A percentile compares a stretch with the other conserved stretches of the same genome.
phyloP scores from a whole-genome alignment of 2,329 filamentous ascomycete species.

The Tolypocladium capitatum region DNA sequence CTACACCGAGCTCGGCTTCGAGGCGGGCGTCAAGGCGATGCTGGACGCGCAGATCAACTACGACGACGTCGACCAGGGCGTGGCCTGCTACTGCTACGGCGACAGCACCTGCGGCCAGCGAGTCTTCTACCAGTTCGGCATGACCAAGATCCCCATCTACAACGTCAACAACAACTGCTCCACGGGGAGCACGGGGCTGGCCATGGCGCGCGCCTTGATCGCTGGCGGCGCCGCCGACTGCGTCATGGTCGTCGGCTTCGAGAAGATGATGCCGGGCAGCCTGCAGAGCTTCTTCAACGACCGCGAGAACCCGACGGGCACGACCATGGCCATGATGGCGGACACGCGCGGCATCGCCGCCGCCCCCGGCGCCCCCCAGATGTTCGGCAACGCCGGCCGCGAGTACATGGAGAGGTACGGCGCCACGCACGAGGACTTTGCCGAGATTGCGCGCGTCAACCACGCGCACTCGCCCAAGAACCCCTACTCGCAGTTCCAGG shows the following conservation, averaged over 20 bases:
- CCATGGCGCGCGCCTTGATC: slow-evolving; percentile 71
- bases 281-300: slow-evolving; percentile 78
- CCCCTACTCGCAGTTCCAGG: slow-evolving; percentile 94
- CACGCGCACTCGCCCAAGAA: slow-evolving; percentile 85
- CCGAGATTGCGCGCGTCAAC: slow-evolving; percentile 86
- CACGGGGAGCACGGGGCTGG: slow-evolving; percentile 82
- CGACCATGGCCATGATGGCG: slow-evolving; percentile 64
- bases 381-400: slow-evolving; percentile 86
- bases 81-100: slow-evolving; percentile 97
- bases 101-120: slow-evolving; percentile 91
- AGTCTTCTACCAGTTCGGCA: slow-evolving; percentile 97
- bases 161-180: slow-evolving; percentile 99
- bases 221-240: slow-evolving; percentile 72
- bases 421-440: slow-evolving; percentile 74
- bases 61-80: slow-evolving; percentile 86
- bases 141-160: slow-evolving; percentile 91
- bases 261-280: slow-evolving; percentile 95
- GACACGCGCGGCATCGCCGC: slow-evolving; percentile 70
- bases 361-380: slow-evolving; percentile 74
- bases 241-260: slow-evolving; percentile 84
- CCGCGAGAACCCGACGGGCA: slow-evolving; percentile 64
- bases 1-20: slow-evolving; percentile 88
- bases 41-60: slow-evolving; percentile 82
- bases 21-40: slow-evolving; percentile 81
- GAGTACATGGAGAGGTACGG: slow-evolving; percentile 97